Base-by-base conservation (phyloP, 2,329 filamentous ascomycete genomes). In the Zelopaecilomyces penicillatus region DNA sequence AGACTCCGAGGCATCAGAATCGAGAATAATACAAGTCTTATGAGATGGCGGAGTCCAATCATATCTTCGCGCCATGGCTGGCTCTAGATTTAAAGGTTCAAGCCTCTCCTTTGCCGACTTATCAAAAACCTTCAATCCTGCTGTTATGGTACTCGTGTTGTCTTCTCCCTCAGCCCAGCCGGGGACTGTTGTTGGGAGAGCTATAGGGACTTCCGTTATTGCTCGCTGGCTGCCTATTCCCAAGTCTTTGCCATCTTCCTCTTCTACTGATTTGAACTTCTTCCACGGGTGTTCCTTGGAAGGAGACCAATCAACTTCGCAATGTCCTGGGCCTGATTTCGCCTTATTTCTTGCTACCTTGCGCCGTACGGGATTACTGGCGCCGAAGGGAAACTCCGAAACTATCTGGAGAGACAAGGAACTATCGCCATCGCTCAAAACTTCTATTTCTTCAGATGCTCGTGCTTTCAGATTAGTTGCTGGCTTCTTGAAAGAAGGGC, bases 21-120 rank as follows among this genome's bases (percentile, higher is more conserved):
- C 57, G 3, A 60, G 50, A 34, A 49, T 54, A 45, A 57, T 47
- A 3, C 58, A 46, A 1, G 52, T 53, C 36, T 68, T 69, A 31
- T 68, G 57, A 39, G 68, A 71, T 4, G 79, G 74, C 2, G 83
- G 85, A 1, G 85, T 89, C 85, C 85, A 89, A 46, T 82, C 73
- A 10, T 65, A 56, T 48, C 79, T 72, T 47, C 84, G 70, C 38
- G 65, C 67, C 28, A 75, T 59, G 6, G 83, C 84, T 38, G 59
- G 61, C 42, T 75, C 71, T 6, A 72, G 47, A 19, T 61, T 54
- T 3, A 69, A 52, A 1, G 65, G 56, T 40, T 65, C 64, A n/a
- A 58, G 43, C 11, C 19, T 19, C 19, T 19, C 19, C 19, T 19
- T 19, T 19, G 19, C 19, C 19, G 19, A 19, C 19, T 19, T 19